phyloP scores from a whole-genome alignment of 1,284 basidiomycete genomes.

The Porphyrellus sp. region DNA sequence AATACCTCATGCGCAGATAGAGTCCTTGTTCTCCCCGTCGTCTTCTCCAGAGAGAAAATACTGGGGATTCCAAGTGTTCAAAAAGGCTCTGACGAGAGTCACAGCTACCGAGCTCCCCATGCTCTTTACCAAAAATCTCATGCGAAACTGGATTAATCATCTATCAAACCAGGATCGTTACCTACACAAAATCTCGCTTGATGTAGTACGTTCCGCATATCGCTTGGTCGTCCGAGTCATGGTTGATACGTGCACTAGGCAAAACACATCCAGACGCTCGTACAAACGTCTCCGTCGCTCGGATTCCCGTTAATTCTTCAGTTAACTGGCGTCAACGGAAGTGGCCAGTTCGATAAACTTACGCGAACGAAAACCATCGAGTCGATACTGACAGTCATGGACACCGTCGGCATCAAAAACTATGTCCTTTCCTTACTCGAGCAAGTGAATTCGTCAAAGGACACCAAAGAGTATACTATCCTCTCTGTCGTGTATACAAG shows the following conservation, averaged over 20 bases:
- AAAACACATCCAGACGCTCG: conserved; percentile 71
- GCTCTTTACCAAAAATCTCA: conserved; percentile 93
- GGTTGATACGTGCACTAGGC: conserved; percentile 43
- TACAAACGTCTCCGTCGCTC: conserved; percentile 73
- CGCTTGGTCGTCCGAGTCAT: neutral
- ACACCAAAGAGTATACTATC: conserved; percentile 39
- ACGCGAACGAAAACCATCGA: conserved; percentile 95
- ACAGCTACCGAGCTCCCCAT: conserved; percentile 69
- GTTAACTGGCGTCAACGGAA: conserved; percentile 84
- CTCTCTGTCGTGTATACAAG: neutral
- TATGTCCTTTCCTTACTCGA: conserved; percentile 76
- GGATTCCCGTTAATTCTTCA: conserved; percentile 87
- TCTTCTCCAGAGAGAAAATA: conserved; percentile 89
- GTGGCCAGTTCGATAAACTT: conserved; percentile 85
- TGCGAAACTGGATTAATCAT: conserved; percentile 97
- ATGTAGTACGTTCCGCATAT: conserved; percentile 54
- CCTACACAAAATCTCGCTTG: conserved; percentile 83
- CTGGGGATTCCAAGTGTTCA: conserved; percentile 94
- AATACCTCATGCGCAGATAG: conserved; percentile 41
- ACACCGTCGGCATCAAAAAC: conserved; percentile 69
- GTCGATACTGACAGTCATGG: conserved; percentile 76
- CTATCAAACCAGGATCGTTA: conserved; percentile 84
- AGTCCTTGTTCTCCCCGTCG: conserved; percentile 82
- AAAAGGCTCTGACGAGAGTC: conserved; percentile 73
- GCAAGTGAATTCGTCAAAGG: conserved; percentile 53